These are phyloP conservation scores for Physcomitrellopsis africana DNA, from an alignment of 225 moss, liverwort and hornwort species.

Conservation along the genomic window DNA sequence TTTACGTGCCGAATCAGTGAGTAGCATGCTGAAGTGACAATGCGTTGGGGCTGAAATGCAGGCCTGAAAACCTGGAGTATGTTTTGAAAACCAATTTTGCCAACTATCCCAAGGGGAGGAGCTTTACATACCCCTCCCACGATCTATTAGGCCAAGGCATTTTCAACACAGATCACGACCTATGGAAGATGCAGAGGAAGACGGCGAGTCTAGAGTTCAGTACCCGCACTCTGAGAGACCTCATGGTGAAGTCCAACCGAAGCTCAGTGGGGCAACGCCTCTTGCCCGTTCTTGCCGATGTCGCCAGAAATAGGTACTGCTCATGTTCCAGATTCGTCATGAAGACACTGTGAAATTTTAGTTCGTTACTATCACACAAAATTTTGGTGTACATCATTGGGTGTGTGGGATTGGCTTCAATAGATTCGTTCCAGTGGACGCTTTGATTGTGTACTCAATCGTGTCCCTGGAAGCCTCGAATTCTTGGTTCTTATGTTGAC, in stretches of 20 bases:
- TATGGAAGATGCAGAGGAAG: conserved; percentile 48
- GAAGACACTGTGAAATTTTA: too few relatives aligned
- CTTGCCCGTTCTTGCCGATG: conserved; percentile 31
- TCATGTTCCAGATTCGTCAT: too few relatives aligned
- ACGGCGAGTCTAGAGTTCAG: conserved; percentile 50
- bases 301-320: conserved; percentile 20
- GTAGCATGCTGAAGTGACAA: too few relatives aligned
- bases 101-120: conserved; percentile 34
- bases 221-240: conserved; percentile 37
- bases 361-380: too few relatives aligned
- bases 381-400: too few relatives aligned
- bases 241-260: conserved; percentile 30
- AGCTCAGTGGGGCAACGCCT: conserved; percentile 27
- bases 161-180: conserved; percentile 43
- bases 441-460: too few relatives aligned
- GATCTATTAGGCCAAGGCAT: conserved; percentile 48
- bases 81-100: conserved; percentile 52
- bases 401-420: conserved; percentile 30
- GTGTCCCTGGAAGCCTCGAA: conserved; percentile 27
- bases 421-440: too few relatives aligned
- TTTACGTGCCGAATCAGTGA: too few relatives aligned
- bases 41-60: too few relatives aligned
- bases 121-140: conserved; percentile 5
- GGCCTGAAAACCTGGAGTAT: conserved; percentile 25
- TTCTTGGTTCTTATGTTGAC: conserved; percentile 38